These are phyloP conservation scores for Carnegiea gigantea DNA, from an alignment of 179 eudicot species.

Conservation along the genomic window DNA sequence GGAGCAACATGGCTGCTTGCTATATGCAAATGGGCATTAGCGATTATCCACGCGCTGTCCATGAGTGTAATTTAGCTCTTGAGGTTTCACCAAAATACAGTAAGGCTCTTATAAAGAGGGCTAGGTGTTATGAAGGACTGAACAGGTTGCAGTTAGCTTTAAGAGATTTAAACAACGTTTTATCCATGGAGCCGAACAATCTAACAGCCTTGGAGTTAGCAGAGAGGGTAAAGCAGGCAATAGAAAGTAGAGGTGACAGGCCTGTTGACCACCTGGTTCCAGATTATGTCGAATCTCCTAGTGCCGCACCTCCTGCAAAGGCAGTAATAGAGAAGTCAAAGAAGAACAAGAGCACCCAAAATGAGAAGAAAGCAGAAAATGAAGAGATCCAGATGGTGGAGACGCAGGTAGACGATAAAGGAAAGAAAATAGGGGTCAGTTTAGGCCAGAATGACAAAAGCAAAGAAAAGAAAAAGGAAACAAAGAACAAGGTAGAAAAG, in stretches of 20 bases:
- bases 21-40: slow-evolving; percentile 87
- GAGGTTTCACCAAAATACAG: slow-evolving; percentile 83
- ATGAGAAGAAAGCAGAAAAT: slow-evolving; percentile 17
- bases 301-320: slow-evolving; percentile 28
- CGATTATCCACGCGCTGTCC: slow-evolving; percentile 88
- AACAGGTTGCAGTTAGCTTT: slow-evolving; percentile 69
- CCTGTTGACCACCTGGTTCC: slow-evolving; percentile 46
- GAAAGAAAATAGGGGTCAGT: slow-evolving; percentile 17
- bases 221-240: slow-evolving; percentile 55
- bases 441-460: slow-evolving; percentile 30
- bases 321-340: slow-evolving; percentile 27
- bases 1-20: slow-evolving; percentile 88
- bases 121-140: slow-evolving; percentile 85
- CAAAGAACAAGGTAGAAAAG: slow-evolving; percentile 22
- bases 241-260: slow-evolving; percentile 39
- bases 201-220: slow-evolving; percentile 73
- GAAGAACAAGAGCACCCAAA: slow-evolving; percentile 30
- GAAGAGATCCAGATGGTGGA: slow-evolving; percentile 5
- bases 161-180: slow-evolving; percentile 61
- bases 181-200: slow-evolving; percentile 75
- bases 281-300: slow-evolving; percentile 49
- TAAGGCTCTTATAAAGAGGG: slow-evolving; percentile 91
- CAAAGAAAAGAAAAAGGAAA: slow-evolving; percentile 30
- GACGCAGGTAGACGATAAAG: slow-evolving; percentile 35
- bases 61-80: slow-evolving; percentile 87